A percentile compares a stretch with the other conserved stretches of the same genome.
phyloP scores from a whole-genome alignment of 805 yeast species.

The Lipomyces yamanashiensis region DNA sequence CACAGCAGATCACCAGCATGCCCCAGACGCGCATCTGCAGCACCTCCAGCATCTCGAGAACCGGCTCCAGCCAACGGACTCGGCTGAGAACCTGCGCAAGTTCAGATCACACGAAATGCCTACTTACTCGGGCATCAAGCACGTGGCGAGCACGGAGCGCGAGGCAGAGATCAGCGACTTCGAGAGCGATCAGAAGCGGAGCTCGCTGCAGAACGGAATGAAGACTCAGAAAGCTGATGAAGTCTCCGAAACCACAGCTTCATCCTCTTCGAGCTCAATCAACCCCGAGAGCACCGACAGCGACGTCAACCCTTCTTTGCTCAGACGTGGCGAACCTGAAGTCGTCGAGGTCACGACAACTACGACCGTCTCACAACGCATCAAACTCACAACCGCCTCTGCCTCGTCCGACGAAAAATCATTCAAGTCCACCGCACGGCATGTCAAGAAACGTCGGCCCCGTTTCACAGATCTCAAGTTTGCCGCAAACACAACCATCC shows the following conservation, averaged over 20 bases:
- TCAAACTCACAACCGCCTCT: background rate
- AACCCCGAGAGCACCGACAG: too few relatives aligned
- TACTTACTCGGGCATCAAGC: slow-evolving; percentile 8
- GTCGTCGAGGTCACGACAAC: background rate
- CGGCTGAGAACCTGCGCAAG: slow-evolving; percentile 20
- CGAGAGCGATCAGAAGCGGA: too few relatives aligned
- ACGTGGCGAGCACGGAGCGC: background rate
- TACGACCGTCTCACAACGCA: background rate
- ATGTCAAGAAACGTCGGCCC: slow-evolving; percentile 47
- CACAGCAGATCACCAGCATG: too few relatives aligned
- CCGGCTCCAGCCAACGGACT: background rate
- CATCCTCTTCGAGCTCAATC: too few relatives aligned
- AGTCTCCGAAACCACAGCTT: too few relatives aligned
- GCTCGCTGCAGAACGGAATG: too few relatives aligned
- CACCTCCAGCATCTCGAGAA: background rate
- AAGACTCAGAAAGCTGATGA: too few relatives aligned
- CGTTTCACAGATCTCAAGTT: slow-evolving; percentile 62
- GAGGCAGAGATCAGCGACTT: background rate
- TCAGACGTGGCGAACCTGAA: too few relatives aligned
- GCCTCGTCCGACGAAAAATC: background rate
- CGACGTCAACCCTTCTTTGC: too few relatives aligned
- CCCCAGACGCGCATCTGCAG: too few relatives aligned
- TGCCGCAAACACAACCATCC: slow-evolving; percentile 52
- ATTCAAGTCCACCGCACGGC: background rate
- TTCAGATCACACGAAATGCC: slow-evolving; percentile 12